These are phyloP conservation scores for Nicotiana obtusifolia DNA, from an alignment of 257 asterid species.

Conservation along the genomic window DNA sequence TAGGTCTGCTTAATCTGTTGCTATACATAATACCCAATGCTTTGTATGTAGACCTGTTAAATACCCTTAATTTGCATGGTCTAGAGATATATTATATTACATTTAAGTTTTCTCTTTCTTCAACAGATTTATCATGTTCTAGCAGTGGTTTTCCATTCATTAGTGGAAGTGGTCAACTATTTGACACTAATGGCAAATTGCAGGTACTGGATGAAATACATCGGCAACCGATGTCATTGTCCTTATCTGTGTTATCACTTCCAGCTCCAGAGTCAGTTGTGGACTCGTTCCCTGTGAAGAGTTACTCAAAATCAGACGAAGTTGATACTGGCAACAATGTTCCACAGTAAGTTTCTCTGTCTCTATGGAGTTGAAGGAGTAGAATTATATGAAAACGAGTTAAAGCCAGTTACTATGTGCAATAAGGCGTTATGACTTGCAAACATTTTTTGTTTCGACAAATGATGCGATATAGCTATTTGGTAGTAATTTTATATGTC, in stretches of 20 bases:
- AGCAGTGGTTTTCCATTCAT: background rate
- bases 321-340: slow-evolving; percentile 37
- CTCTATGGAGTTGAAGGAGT: background rate
- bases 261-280: slow-evolving; percentile 93
- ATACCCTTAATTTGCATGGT: background rate
- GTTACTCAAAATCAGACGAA: slow-evolving; percentile 41
- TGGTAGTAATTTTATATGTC: background rate
- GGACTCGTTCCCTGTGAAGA: slow-evolving; percentile 78
- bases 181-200: slow-evolving; percentile 2
- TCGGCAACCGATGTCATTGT: slow-evolving; percentile 70
- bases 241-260: slow-evolving; percentile 64
- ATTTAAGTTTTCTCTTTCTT: background rate
- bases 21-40: background rate
- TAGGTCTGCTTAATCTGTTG: background rate
- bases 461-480: background rate
- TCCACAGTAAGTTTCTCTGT: slow-evolving; percentile 50
- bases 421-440: background rate
- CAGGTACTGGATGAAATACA: slow-evolving; percentile 96
- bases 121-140: background rate
- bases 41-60: background rate
- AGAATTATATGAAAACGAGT: background rate
- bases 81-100: background rate
- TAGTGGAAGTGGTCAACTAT: background rate
- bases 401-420: background rate
- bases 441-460: background rate